Evolutionary conservation across 495 filamentous ascomycete species (phyloP), one percentile per base, ranked within the genome.

Genomic region (Cercophora samala): DNA sequence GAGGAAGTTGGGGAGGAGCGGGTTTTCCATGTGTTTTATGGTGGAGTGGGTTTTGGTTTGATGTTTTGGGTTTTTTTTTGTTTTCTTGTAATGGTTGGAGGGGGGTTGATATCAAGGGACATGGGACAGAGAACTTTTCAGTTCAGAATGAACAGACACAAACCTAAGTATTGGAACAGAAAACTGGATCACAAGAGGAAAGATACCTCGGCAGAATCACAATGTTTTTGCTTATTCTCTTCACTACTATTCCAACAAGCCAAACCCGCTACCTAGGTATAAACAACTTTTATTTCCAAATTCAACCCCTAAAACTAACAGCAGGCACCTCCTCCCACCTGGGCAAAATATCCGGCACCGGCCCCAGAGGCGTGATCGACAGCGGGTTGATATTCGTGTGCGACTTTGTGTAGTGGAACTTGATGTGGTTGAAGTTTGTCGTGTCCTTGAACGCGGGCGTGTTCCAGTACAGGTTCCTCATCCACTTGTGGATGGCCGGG

Each of bases 391-490:
- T 86, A 71, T 88, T 81, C 4, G 74, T 75, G 63, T 85, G 83
- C 55, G 80, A 83, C 61, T 76, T 77, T 51, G 82, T 85, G 63
- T 85, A 85, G 65, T 82, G 80, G 37, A 79, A 80, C 75, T 86
- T 86, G 73, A 86, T 86, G 69, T 86, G 84, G 66, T 84, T 74
- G 71, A 93, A 92, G 65, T 86, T 80, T 21, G 89, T 90, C 17
- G 90, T 92, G 60, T 87, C 82, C 70, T 81, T 84, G 73, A 93
- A 94, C 1, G 86, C 89, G 8, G 84, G 82, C 19, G 86, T 79
- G 68, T 88, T 86, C 85, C 88, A 93, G 77, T 93, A 93, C 42
- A 93, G 77, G 46, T 84, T 78, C 66, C 87, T 79, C 75, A 91
- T 78, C 91, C 91, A 93, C 59, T 75, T 77, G 70, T 93, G 83